Percentiles rank a stretch among this genome's conserved stretches.
phyloP scores from a whole-genome alignment of 768 basidiomycete genomes.

The Lentinula edodes region DNA sequence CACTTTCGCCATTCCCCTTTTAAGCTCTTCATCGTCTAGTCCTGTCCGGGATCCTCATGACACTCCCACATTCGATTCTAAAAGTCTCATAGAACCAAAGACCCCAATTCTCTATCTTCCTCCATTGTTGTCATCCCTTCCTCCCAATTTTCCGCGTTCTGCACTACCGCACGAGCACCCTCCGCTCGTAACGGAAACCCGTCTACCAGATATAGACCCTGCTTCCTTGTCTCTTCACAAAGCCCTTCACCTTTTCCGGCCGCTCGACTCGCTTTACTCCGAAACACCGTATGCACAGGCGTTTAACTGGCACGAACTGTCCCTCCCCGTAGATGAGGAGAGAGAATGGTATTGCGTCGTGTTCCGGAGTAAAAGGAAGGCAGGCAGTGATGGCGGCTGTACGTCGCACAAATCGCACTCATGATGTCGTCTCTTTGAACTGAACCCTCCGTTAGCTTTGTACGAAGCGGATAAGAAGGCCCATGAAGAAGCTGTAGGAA shows the following conservation, averaged over 20 bases:
- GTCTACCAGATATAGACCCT: conserved; percentile 81
- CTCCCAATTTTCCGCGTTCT: conserved; percentile 30
- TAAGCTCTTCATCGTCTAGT: neutral
- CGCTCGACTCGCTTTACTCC: conserved; percentile 58
- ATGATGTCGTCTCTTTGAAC: neutral
- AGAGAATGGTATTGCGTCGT: conserved; percentile 92
- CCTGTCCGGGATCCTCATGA: conserved; percentile 44
- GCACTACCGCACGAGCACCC: conserved; percentile 25
- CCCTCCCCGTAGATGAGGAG: conserved; percentile 63
- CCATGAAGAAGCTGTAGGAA: conserved; percentile 88
- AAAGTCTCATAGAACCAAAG: conserved; percentile 27
- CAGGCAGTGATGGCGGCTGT: conserved; percentile 67
- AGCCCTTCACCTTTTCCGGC: conserved; percentile 74
- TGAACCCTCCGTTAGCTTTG: conserved; percentile 44
- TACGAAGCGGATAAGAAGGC: conserved; percentile 85
- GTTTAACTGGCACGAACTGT: conserved; percentile 84
- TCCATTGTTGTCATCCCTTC: conserved; percentile 76
- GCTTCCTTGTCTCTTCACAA: conserved; percentile 82
- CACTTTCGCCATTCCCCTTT: neutral
- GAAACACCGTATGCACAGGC: conserved; percentile 58
- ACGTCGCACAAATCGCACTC: conserved; percentile 22
- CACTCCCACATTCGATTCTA: conserved; percentile 44
- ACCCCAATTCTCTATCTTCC: conserved; percentile 74
- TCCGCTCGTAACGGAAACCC: conserved; percentile 61
- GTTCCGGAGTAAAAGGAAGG: conserved; percentile 75